Evolutionary conservation across 2,329 filamentous ascomycete species (phyloP).

Genomic region (Fusarium sp.): DNA sequence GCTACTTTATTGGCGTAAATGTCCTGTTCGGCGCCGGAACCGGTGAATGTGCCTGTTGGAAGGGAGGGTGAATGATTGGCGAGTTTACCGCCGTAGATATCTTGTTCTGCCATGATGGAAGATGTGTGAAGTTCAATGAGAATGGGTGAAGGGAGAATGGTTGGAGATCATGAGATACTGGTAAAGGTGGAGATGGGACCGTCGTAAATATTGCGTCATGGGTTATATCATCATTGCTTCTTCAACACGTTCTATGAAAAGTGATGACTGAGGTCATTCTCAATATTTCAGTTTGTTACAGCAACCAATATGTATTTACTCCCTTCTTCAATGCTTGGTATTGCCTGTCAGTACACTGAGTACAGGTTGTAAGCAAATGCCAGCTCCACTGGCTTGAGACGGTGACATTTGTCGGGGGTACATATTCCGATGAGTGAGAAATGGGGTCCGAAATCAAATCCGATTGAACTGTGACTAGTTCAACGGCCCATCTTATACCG

Average conservation of each 20-base stretch:
- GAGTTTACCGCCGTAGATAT: background rate
- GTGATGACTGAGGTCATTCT: accelerated
- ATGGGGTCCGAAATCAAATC: background rate
- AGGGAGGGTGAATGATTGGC: background rate
- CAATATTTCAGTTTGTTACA: no score
- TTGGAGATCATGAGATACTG: constrained; percentile 5
- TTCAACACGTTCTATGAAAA: background rate
- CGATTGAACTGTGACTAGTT: no score
- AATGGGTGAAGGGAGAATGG: accelerated
- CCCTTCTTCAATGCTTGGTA: background rate
- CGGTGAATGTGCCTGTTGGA: background rate
- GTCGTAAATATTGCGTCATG: constrained; percentile 27
- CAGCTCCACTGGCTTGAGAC: background rate
- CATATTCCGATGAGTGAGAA: background rate
- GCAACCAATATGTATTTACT: accelerated
- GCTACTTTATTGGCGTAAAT: background rate
- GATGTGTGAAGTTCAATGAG: background rate
- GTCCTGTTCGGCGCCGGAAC: constrained; percentile 7
- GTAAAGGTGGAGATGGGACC: background rate
- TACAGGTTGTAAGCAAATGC: background rate
- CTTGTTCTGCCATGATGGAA: constrained; percentile 11
- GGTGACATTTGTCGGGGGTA: background rate
- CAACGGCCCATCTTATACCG: background rate
- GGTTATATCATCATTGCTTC: constrained; percentile 28
- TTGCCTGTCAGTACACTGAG: background rate